Conservation (phyloP, 164 flowering plant species). For the Magnolia sinica region DNA sequence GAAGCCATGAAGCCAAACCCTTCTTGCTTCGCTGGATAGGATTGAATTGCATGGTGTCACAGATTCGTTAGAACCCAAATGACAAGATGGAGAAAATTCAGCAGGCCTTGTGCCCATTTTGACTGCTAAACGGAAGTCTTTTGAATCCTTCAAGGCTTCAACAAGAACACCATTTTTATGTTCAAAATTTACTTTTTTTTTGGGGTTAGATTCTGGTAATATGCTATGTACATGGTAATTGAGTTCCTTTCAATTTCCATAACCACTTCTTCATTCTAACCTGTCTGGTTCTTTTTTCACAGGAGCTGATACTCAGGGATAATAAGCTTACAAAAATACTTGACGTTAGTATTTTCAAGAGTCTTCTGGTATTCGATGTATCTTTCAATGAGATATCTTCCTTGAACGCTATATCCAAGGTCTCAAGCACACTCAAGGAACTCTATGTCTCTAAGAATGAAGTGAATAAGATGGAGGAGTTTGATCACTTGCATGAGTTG, state of each 20-base stretch:
- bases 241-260: background rate
- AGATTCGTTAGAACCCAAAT: background rate
- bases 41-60: background rate
- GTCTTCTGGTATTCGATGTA: slow-evolving; percentile 80
- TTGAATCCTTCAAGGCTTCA: background rate
- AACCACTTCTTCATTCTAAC: background rate
- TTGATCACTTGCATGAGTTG: slow-evolving; percentile 73
- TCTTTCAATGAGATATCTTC: slow-evolving; percentile 94
- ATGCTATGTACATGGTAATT: background rate
- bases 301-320: slow-evolving; percentile 95
- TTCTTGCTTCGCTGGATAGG: background rate
- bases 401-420: slow-evolving; percentile 58
- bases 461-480: slow-evolving; percentile 85
- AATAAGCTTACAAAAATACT: slow-evolving; percentile 77
- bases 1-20: background rate
- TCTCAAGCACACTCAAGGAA: slow-evolving; percentile 72
- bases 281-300: slow-evolving; percentile 14
- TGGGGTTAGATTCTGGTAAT: background rate
- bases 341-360: slow-evolving; percentile 77
- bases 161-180: background rate
- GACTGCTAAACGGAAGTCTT: background rate
- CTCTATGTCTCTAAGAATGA: slow-evolving; percentile 96
- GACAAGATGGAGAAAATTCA: background rate
- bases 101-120: background rate
- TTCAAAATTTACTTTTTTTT: background rate